Conservation (phyloP, 805 yeast genomes). For the Debaryomyces hansenii region DNA sequence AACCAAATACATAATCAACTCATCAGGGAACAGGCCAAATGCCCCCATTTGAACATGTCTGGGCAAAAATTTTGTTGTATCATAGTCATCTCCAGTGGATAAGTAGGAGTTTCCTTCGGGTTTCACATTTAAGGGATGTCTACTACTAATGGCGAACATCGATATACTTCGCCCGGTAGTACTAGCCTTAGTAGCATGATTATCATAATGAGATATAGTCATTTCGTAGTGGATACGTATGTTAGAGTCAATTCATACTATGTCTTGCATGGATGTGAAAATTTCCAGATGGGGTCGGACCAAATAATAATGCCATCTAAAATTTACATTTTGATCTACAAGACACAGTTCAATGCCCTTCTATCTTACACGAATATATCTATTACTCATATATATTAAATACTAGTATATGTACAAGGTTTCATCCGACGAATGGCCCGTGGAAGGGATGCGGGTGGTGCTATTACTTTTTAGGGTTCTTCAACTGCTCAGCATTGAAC, state of each 20-base stretch:
- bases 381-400: not conserved
- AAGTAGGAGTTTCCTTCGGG: conserved; percentile 72
- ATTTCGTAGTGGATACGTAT: not conserved
- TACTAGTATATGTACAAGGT: not conserved
- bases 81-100: conserved; percentile 14
- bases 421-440: not conserved
- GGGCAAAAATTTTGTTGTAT: conserved; percentile 11
- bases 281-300: not conserved
- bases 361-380: not conserved
- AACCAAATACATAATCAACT: conserved; percentile 54
- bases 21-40: conserved; percentile 59
- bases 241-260: not conserved
- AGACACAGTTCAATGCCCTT: not conserved
- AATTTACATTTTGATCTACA: too few species aligned
- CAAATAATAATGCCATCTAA: too few species aligned
- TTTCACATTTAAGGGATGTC: conserved; percentile 72
- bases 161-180: conserved; percentile 1
- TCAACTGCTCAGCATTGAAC: conserved; percentile 26
- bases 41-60: conserved; percentile 47
- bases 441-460: not conserved
- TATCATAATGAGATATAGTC: not conserved
- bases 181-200: not conserved
- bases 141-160: conserved; percentile 28
- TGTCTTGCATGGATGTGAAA: not conserved
- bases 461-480: conserved; percentile 12